phyloP scores from a whole-genome alignment of 257 asterid species.

The Solanum tacnaense region DNA sequence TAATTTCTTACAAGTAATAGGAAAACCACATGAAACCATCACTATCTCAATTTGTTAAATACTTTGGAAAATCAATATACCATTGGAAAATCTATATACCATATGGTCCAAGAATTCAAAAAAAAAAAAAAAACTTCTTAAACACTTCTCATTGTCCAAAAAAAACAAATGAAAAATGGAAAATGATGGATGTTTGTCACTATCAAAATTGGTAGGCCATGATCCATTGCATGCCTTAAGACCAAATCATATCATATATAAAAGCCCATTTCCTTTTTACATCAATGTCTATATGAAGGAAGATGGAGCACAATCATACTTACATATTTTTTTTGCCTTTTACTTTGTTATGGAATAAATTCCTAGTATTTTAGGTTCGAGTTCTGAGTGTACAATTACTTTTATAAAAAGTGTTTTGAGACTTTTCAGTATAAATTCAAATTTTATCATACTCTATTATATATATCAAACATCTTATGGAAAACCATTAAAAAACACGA shows the following conservation, averaged over 20 bases:
- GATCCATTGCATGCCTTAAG: conserved; percentile 1
- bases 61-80: neutral
- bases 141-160: neutral
- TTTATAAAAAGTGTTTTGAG: neutral
- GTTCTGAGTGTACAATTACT: neutral
- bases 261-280: neutral
- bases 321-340: neutral
- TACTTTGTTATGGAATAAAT: neutral
- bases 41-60: neutral
- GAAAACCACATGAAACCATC: neutral
- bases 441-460: neutral
- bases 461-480: neutral
- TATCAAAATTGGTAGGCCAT: neutral
- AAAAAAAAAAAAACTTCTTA: neutral
- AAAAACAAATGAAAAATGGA: neutral
- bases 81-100: neutral
- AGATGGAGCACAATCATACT: neutral
- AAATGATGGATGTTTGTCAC: neutral
- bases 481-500: neutral
- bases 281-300: neutral
- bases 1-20: neutral
- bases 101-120: neutral
- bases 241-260: neutral
- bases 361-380: neutral
- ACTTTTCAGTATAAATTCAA: neutral